Conservation (phyloP, 352 stramenopile species). For the Pythium vanterpoolii region DNA sequence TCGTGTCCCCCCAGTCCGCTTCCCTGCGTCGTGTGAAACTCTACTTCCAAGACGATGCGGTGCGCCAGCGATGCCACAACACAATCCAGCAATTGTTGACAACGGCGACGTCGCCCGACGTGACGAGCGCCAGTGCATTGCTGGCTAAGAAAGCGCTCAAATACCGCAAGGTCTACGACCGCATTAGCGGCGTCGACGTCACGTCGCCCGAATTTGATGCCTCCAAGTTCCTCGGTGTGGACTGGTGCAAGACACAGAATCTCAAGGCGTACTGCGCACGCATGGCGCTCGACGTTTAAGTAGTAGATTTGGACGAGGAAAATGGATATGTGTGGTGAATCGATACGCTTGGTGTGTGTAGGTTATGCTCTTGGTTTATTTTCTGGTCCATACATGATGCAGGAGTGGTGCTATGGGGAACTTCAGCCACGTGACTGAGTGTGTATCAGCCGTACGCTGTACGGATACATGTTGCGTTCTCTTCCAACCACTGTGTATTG, state of each 20-base stretch:
- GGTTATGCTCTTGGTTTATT: too few relatives aligned
- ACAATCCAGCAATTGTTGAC: background rate
- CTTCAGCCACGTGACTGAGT: too few relatives aligned
- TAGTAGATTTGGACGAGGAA: too few relatives aligned
- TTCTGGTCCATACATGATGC: too few relatives aligned
- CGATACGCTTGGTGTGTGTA: too few relatives aligned
- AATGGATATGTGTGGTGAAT: too few relatives aligned
- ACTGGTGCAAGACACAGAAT: slow-evolving; percentile 28
- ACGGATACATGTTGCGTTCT: too few relatives aligned
- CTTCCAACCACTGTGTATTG: too few relatives aligned
- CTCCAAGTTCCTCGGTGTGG: slow-evolving; percentile 48
- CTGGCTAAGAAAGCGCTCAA: slow-evolving; percentile 25
- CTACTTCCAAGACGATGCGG: slow-evolving; percentile 18
- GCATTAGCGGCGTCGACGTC: slow-evolving; percentile 17
- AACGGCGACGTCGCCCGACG: background rate
- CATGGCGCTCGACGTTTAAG: too few relatives aligned
- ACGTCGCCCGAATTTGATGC: slow-evolving; percentile 49
- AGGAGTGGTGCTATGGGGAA: too few relatives aligned
- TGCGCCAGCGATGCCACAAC: slow-evolving; percentile 5
- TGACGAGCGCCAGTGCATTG: background rate
- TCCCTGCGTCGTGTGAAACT: slow-evolving; percentile 13
- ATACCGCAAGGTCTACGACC: slow-evolving; percentile 25
- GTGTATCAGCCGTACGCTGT: too few relatives aligned
- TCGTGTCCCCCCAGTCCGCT: too few relatives aligned
- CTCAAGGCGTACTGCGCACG: slow-evolving; percentile 9